phyloP scores from a whole-genome alignment of 257 asterid genomes.

The Solanum etuberosum region DNA sequence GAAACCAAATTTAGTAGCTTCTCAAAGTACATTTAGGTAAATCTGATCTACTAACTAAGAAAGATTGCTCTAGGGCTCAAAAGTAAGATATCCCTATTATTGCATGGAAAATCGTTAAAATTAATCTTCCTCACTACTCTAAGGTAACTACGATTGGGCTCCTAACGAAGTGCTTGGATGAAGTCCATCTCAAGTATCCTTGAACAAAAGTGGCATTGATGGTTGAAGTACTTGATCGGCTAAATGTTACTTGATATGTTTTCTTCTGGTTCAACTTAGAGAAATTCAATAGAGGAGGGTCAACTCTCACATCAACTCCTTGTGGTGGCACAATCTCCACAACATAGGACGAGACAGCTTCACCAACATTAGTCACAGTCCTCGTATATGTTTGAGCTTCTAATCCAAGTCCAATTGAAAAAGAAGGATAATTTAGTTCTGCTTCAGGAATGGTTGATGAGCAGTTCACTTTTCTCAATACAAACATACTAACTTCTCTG shows the following conservation, averaged over 20 bases:
- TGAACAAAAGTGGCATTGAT: slow-evolving; percentile 1
- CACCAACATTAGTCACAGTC: slow-evolving; percentile 34
- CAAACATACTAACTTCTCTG: background rate
- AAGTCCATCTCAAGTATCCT: slow-evolving; percentile 19
- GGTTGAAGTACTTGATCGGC: background rate
- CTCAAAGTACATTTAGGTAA: background rate
- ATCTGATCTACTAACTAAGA: background rate
- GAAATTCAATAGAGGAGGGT: slow-evolving; percentile 7
- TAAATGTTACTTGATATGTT: slow-evolving; percentile 4
- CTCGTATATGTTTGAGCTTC: slow-evolving; percentile 10
- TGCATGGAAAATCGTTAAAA: background rate
- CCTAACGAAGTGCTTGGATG: slow-evolving; percentile 10
- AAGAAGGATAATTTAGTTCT: slow-evolving; percentile 29
- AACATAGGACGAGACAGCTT: slow-evolving; percentile 1
- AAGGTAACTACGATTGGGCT: slow-evolving; percentile 9
- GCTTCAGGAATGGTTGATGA: slow-evolving; percentile 3
- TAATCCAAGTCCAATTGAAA: slow-evolving; percentile 3
- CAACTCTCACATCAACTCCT: slow-evolving; percentile 8
- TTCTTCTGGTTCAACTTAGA: background rate
- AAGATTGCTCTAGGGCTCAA: background rate
- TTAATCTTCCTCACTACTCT: background rate
- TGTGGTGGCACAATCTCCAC: background rate
- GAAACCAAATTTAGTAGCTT: background rate
- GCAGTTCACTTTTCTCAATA: slow-evolving; percentile 6
- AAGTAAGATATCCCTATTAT: background rate